Percentiles rank a stretch among this genome's conserved stretches.
Evolutionary conservation across 495 filamentous ascomycete species (phyloP).

Genomic region (Neurospora sublineolata): DNA sequence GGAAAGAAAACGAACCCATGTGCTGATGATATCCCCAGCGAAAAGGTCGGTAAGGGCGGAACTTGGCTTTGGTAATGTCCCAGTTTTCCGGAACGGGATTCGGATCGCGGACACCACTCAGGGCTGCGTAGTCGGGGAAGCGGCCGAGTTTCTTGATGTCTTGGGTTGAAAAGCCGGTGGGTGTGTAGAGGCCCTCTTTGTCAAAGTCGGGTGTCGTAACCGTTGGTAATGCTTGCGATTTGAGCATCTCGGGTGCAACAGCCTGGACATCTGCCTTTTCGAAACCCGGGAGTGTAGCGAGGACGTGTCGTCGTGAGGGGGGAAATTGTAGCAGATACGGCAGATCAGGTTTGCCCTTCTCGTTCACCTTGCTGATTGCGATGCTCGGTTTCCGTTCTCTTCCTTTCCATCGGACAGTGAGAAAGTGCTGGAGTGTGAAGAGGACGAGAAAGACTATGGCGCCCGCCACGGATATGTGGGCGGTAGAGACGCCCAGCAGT

Average conservation of each 20-base stretch:
- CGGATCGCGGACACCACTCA: slow-evolving; percentile 73
- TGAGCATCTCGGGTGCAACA: slow-evolving; percentile 2
- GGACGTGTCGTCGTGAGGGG: slow-evolving; percentile 31
- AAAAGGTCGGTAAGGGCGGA: slow-evolving; percentile 71
- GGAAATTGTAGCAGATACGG: slow-evolving; percentile 12
- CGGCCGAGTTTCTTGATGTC: slow-evolving; percentile 67
- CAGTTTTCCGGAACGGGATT: slow-evolving; percentile 49
- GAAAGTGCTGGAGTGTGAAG: not conserved
- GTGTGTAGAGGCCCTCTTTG: slow-evolving; percentile 10
- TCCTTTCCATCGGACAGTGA: not conserved
- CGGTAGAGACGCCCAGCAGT: not conserved
- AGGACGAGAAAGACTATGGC: not conserved
- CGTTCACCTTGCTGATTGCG: not conserved
- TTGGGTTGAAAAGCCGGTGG: slow-evolving; percentile 44
- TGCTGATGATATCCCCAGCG: slow-evolving; percentile 87
- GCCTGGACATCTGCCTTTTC: slow-evolving; percentile 5
- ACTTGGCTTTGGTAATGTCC: slow-evolving; percentile 49
- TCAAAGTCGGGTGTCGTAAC: slow-evolving; percentile 5
- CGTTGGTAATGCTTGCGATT: slow-evolving; percentile 7
- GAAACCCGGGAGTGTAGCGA: slow-evolving; percentile 12
- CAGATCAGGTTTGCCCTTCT: not conserved
- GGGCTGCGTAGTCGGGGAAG: slow-evolving; percentile 70
- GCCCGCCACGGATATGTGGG: not conserved
- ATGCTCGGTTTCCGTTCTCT: not conserved
- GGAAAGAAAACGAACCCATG: slow-evolving; percentile 59